Evolutionary conservation across 1,139 yeast species (phyloP).

Genomic region (Saccharomyces hybrid): DNA sequence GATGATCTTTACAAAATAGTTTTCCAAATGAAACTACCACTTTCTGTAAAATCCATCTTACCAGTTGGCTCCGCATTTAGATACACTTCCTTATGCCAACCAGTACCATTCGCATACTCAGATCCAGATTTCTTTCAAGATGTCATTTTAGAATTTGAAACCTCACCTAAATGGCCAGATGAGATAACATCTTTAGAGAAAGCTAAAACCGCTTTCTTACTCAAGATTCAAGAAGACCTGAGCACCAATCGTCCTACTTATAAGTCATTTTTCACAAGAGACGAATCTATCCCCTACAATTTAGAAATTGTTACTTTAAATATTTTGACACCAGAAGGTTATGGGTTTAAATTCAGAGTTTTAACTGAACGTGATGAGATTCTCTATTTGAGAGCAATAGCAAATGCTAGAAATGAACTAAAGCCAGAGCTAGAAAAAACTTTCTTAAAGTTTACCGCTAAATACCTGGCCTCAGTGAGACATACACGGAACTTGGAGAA

Average conservation of each 20-base stretch:
- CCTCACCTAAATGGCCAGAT: constrained; percentile 93
- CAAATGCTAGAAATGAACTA: constrained; percentile 51
- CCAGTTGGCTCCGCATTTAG: constrained; percentile 71
- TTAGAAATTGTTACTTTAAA: constrained; percentile 51
- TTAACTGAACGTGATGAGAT: constrained; percentile 76
- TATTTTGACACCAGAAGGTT: constrained; percentile 79
- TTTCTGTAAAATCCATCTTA: constrained; percentile 59
- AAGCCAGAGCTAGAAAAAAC: constrained; percentile 53
- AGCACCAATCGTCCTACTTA: constrained; percentile 44
- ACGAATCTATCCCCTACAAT: constrained; percentile 61
- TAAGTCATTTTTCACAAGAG: constrained; percentile 51
- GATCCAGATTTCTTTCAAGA: constrained; percentile 79
- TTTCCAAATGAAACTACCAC: constrained; percentile 50
- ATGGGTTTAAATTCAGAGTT: constrained; percentile 67
- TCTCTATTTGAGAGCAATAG: constrained; percentile 61
- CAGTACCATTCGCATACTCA: constrained; percentile 73
- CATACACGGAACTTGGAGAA: constrained; percentile 75
- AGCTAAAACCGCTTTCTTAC: constrained; percentile 80
- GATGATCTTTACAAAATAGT: constrained; percentile 52
- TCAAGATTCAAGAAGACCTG: constrained; percentile 60
- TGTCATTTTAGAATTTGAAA: constrained; percentile 76
- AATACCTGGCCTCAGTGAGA: constrained; percentile 61
- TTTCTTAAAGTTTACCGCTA: constrained; percentile 58
- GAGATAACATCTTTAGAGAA: constrained; percentile 77
- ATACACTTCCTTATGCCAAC: constrained; percentile 65